These are phyloP conservation scores for Alternaria tenuissima DNA, from an alignment of 2,329 filamentous ascomycete genomes.

Conservation along the genomic window DNA sequence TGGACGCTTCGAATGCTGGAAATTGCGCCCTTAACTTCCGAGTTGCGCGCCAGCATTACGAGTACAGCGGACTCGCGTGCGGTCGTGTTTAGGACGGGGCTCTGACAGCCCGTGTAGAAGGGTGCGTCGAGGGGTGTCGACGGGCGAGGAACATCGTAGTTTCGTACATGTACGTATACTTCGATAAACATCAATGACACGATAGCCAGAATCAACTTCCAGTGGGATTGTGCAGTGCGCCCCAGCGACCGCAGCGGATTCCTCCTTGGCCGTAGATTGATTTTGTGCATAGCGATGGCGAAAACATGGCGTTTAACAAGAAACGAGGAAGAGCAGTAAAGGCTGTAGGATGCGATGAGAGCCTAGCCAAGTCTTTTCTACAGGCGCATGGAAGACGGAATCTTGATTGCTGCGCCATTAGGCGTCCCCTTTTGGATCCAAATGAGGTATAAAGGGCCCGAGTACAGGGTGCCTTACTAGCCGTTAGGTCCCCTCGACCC, in stretches of 20 bases:
- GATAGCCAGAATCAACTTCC: constrained; percentile 13
- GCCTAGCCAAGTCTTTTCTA: not conserved
- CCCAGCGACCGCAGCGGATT: constrained; percentile 1
- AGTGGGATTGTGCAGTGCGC: constrained; percentile 6
- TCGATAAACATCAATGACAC: constrained; percentile 13
- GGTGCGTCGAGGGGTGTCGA: constrained; percentile 18
- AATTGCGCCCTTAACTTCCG: constrained; percentile 81
- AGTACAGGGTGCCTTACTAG: not conserved
- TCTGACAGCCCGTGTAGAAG: constrained; percentile 23
- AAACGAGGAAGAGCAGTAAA: not conserved
- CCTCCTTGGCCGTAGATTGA: constrained; percentile 3
- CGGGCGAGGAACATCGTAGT: constrained; percentile 14
- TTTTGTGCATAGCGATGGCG: not conserved
- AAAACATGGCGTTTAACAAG: not conserved
- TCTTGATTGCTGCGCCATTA: constrained; percentile 1
- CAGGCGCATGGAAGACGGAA: not conserved
- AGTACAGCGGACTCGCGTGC: constrained; percentile 89
- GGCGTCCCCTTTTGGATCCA: not conserved
- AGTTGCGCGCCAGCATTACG: constrained; percentile 86
- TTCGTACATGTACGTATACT: constrained; percentile 16
- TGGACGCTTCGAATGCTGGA: constrained; percentile 71
- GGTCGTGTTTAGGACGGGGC: constrained; percentile 9
- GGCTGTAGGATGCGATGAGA: not conserved
- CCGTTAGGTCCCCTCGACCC: not conserved
- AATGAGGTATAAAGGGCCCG: not conserved